Percentiles rank a stretch among this genome's conserved stretches.
These are phyloP conservation scores for Miamiensis avidus DNA, from an alignment of 169 alveolate species.

Conservation along the genomic window DNA sequence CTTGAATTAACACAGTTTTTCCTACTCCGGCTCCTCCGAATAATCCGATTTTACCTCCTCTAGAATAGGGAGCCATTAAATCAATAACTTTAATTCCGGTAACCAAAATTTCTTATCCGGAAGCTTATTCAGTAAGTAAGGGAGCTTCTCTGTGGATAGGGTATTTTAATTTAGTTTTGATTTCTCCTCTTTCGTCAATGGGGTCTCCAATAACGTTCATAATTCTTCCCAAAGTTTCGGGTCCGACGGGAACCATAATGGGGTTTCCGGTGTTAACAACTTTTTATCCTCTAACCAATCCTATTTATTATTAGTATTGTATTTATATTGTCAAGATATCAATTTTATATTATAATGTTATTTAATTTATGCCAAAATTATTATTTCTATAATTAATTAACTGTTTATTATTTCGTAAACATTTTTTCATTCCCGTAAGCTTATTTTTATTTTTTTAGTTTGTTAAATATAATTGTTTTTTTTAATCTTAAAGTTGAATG, in stretches of 20 bases:
- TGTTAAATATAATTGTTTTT: too few species aligned
- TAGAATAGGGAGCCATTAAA: conserved; percentile 96
- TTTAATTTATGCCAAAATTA: conserved; percentile 12
- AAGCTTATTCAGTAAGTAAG: conserved; percentile 91
- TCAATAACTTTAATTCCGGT: conserved; percentile 97
- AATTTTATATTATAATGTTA: background rate
- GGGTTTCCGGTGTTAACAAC: conserved; percentile 96
- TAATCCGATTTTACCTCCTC: conserved; percentile 98
- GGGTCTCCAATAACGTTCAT: conserved; percentile 99
- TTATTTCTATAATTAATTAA: too few species aligned
- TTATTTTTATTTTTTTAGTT: too few species aligned
- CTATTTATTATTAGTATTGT: too few species aligned
- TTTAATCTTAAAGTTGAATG: too few species aligned
- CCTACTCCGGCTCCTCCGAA: conserved; percentile 99
- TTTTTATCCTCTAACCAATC: conserved; percentile 94
- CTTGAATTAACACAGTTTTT: conserved; percentile 98
- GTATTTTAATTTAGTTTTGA: conserved; percentile 76
- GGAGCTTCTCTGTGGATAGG: conserved; percentile 98
- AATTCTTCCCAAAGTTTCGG: conserved; percentile 93
- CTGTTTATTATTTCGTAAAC: background rate
- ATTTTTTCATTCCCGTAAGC: conserved; percentile 51
- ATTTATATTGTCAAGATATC: background rate
- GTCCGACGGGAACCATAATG: conserved; percentile 93
- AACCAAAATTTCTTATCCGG: conserved; percentile 92
- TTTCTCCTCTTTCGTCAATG: conserved; percentile 97